These are phyloP conservation scores for Talinum fruticosum DNA, from an alignment of 148 eudicot genomes.

Conservation along the genomic window DNA sequence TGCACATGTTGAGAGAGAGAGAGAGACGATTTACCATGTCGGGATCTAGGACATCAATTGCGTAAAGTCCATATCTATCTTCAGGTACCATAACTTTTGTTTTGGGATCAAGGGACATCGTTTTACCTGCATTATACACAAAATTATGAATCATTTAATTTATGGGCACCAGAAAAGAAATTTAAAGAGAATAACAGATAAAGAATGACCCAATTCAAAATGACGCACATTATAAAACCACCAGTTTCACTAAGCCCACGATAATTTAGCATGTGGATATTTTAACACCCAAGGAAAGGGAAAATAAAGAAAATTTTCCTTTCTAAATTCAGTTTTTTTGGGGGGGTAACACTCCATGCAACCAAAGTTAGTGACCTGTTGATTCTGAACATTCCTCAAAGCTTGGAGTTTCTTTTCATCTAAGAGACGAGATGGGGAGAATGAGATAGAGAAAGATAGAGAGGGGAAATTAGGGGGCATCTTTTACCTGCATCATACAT, in stretches of 20 bases:
- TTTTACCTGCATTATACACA: conserved; percentile 52
- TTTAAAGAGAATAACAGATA: not conserved
- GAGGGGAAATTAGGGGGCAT: no score
- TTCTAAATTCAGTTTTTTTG: not conserved
- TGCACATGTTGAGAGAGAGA: not conserved
- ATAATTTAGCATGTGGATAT: no score
- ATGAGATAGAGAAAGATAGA: no score
- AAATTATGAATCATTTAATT: not conserved
- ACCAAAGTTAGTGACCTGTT: not conserved
- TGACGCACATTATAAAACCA: not conserved
- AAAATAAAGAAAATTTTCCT: not conserved
- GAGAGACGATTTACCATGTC: conserved; percentile 56
- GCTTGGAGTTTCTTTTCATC: not conserved
- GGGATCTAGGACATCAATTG: conserved; percentile 91
- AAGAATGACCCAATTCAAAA: not conserved
- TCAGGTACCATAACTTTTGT: conserved; percentile 71
- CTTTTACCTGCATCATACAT: no score
- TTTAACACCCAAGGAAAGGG: not conserved
- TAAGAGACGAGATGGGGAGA: no score
- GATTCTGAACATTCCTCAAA: not conserved
- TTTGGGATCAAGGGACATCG: conserved; percentile 60
- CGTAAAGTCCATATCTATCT: conserved; percentile 82
- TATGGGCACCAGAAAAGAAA: not conserved
- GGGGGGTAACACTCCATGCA: not conserved
- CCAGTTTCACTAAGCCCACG: not conserved